Percentiles rank a stretch among this genome's conserved stretches.
phyloP scores from a whole-genome alignment of 2,329 filamentous ascomycete genomes.

The Cladophialophora exuberans region DNA sequence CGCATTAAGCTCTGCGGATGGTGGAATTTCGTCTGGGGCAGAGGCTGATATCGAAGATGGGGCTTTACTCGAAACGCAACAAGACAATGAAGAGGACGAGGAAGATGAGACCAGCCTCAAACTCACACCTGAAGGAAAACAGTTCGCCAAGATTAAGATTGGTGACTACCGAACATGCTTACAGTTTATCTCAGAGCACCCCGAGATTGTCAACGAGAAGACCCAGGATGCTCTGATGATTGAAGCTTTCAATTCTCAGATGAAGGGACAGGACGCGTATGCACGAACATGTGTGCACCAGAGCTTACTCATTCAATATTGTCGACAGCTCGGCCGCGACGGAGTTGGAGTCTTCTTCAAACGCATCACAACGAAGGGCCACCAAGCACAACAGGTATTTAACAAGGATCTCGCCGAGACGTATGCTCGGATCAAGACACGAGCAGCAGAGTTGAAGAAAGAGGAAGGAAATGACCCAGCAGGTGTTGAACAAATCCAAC shows the following conservation, averaged over 20 bases:
- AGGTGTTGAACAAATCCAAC: slow-evolving; percentile 92
- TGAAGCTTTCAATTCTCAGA: slow-evolving; percentile 85
- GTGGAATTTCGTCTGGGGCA: slow-evolving; percentile 58
- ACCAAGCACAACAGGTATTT: slow-evolving; percentile 90
- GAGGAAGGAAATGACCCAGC: slow-evolving; percentile 58
- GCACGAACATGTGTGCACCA: slow-evolving; percentile 90
- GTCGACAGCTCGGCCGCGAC: slow-evolving; percentile 82
- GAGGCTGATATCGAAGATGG: slow-evolving; percentile 66
- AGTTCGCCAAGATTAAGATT: slow-evolving; percentile 77
- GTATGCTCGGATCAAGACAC: slow-evolving; percentile 77
- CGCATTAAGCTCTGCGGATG: slow-evolving; percentile 42
- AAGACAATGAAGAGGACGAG: slow-evolving; percentile 51
- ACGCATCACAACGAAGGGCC: slow-evolving; percentile 83
- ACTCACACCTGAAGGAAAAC: slow-evolving; percentile 74
- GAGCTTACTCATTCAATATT: slow-evolving; percentile 90
- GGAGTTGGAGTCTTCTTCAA: slow-evolving; percentile 95
- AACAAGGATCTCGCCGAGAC: slow-evolving; percentile 89
- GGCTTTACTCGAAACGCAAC: slow-evolving; percentile 38
- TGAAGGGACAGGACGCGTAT: slow-evolving; percentile 75
- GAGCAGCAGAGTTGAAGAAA: slow-evolving; percentile 72
- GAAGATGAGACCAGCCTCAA: slow-evolving; percentile 75
- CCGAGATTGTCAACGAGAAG: slow-evolving; percentile 75
- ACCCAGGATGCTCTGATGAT: slow-evolving; percentile 91
- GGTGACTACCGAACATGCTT: slow-evolving; percentile 74
- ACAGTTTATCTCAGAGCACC: slow-evolving; percentile 77